Conservation (phyloP, 129 eudicot species). For the Flaveria brownii region DNA sequence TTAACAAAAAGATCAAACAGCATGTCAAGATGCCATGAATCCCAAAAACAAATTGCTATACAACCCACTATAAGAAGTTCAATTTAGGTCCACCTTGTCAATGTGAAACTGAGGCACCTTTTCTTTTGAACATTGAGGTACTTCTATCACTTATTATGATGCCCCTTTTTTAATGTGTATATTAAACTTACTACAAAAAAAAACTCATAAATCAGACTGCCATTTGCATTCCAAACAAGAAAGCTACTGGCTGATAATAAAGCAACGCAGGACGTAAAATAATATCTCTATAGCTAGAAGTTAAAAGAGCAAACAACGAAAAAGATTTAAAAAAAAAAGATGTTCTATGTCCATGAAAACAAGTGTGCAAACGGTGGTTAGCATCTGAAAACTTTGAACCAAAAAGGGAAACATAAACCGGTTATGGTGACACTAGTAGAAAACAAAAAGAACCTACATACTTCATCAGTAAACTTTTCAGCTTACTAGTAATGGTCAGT, state of each 20-base stretch:
- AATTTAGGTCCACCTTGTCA: neutral
- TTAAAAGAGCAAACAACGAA: neutral
- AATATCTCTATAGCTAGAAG: neutral
- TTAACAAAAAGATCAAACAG: constrained; percentile 13
- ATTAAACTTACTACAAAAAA: neutral
- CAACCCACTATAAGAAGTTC: constrained; percentile 6
- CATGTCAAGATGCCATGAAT: neutral
- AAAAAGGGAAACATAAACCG: too few relatives aligned
- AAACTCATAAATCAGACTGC: neutral
- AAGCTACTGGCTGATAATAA: neutral
- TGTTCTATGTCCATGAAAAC: neutral
- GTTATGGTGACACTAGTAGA: too few relatives aligned
- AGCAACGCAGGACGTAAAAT: neutral
- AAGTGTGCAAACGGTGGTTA: constrained; percentile 1
- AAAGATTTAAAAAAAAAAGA: neutral
- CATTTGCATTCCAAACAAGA: constrained; percentile 10
- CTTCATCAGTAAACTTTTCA: neutral
- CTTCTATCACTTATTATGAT: neutral
- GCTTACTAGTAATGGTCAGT: neutral
- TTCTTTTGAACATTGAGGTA: neutral
- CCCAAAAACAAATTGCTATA: neutral
- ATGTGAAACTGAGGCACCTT: neutral
- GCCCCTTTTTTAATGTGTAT: neutral
- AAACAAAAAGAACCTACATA: neutral
- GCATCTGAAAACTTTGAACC: neutral